Percentiles rank a stretch among this genome's conserved stretches.
These are phyloP conservation scores for Tolypocladium ovalisporum DNA, from an alignment of 2,329 filamentous ascomycete genomes.

Conservation along the genomic window DNA sequence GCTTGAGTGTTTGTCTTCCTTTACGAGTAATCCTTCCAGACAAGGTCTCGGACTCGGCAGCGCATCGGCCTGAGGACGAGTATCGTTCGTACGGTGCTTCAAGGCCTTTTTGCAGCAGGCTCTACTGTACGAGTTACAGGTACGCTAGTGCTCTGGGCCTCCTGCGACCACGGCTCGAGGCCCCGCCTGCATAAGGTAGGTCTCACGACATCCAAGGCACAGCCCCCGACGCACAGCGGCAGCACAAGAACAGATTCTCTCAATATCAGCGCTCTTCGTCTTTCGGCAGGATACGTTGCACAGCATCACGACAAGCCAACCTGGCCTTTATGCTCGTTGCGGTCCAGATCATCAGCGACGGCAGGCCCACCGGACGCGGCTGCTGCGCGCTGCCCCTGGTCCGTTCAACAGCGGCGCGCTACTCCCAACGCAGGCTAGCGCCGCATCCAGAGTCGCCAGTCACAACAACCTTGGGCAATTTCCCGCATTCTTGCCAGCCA, in stretches of 20 bases:
- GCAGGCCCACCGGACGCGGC: background rate
- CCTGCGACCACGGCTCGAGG: background rate
- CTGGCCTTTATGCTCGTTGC: too few relatives aligned
- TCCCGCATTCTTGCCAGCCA: conserved; percentile 19
- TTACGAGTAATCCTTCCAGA: background rate
- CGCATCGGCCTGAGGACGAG: too few relatives aligned
- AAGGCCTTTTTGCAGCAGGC: background rate
- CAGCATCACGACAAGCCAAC: background rate
- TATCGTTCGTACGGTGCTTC: too few relatives aligned
- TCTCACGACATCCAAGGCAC: background rate
- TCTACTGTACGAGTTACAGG: too few relatives aligned
- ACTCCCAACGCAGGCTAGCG: conserved; percentile 8
- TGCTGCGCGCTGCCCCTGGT: background rate
- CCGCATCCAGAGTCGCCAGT: conserved; percentile 13
- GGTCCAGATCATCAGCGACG: background rate
- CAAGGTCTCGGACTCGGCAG: too few relatives aligned
- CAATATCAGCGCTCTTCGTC: background rate
- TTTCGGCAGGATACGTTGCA: background rate
- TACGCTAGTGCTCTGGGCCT: background rate
- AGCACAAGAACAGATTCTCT: background rate
- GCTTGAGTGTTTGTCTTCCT: background rate
- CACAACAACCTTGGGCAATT: conserved; percentile 23
- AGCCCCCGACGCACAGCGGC: background rate
- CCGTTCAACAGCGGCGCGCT: conserved; percentile 1
- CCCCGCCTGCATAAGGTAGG: background rate